A percentile compares a stretch with the other conserved stretches of the same genome.
These are phyloP conservation scores for Trypanosoma lewisi DNA, from an alignment of 208 protist species.

Conservation along the genomic window DNA sequence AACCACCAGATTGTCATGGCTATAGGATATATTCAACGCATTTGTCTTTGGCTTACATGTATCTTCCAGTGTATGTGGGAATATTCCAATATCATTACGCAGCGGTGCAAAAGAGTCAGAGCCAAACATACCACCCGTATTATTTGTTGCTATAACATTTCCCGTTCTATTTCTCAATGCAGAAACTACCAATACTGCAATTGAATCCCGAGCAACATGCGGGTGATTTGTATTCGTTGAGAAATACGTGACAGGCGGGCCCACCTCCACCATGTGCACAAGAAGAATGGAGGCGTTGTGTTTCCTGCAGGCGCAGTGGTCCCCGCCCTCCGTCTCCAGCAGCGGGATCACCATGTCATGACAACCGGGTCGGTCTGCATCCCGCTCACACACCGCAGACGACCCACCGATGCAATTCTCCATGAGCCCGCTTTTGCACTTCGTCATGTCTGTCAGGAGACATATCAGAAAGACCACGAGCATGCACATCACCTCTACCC, in stretches of 20 bases:
- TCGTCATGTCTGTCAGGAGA: conserved; percentile 26
- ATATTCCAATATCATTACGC: conserved; percentile 11
- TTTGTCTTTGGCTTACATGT: neutral
- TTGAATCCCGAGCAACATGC: neutral
- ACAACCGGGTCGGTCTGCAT: neutral
- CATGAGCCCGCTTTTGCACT: conserved; percentile 22
- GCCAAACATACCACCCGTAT: neutral
- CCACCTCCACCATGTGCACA: conserved; percentile 20
- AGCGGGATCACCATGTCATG: conserved; percentile 14
- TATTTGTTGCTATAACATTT: conserved; percentile 1
- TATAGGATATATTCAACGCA: conserved; percentile 19
- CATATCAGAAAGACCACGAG: conserved; percentile 33
- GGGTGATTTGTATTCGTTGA: neutral
- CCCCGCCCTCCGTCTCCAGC: neutral
- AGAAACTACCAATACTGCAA: conserved; percentile 5
- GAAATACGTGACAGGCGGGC: neutral
- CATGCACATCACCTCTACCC: conserved; percentile 30
- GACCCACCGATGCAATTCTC: conserved; percentile 6
- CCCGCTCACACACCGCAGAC: conserved; percentile 2
- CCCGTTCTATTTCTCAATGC: conserved; percentile 8
- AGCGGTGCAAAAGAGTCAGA: neutral
- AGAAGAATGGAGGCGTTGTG: conserved; percentile 11
- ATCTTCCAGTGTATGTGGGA: neutral
- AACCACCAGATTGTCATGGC: conserved; percentile 11
- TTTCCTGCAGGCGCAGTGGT: neutral